Conservation (phyloP, 108 stramenopile genomes). For the Nitzschia sp. region DNA sequence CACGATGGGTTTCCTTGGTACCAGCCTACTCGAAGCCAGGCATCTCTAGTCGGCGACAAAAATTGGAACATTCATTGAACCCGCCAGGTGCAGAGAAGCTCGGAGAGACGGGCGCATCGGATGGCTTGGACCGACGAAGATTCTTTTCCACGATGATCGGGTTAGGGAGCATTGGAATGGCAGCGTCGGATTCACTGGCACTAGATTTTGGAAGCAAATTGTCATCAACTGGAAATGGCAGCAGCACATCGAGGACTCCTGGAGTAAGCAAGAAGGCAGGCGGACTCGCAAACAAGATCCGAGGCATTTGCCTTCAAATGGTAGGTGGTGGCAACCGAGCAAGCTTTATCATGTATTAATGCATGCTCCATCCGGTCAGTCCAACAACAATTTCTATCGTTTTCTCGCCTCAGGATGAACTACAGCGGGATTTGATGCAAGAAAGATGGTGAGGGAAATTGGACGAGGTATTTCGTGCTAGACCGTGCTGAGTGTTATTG, state of each 20-base stretch:
- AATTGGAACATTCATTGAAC: no score
- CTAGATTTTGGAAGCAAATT: not conserved
- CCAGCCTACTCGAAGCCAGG: not conserved
- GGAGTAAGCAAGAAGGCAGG: conserved; percentile 28
- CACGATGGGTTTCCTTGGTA: not conserved
- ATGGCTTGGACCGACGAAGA: not conserved
- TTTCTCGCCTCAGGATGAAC: conserved; percentile 58
- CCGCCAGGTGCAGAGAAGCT: no score
- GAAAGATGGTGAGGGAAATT: conserved; percentile 58
- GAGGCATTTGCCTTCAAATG: conserved; percentile 34
- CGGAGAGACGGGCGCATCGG: not conserved
- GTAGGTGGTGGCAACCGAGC: conserved; percentile 13
- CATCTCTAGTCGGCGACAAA: not conserved
- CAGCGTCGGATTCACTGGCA: not conserved
- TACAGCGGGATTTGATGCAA: conserved; percentile 89
- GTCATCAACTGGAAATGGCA: not conserved
- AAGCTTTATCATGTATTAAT: conserved; percentile 4
- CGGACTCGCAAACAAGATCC: conserved; percentile 39
- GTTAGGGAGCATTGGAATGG: not conserved
- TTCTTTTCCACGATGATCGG: not conserved
- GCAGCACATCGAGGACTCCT: not conserved
- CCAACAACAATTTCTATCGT: not conserved
- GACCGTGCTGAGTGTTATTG: no score
- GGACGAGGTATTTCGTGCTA: not conserved
- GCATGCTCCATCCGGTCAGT: not conserved